Evolutionary conservation across 2,329 filamentous ascomycete species (phyloP).

Genomic region (Xylaria sp.): DNA sequence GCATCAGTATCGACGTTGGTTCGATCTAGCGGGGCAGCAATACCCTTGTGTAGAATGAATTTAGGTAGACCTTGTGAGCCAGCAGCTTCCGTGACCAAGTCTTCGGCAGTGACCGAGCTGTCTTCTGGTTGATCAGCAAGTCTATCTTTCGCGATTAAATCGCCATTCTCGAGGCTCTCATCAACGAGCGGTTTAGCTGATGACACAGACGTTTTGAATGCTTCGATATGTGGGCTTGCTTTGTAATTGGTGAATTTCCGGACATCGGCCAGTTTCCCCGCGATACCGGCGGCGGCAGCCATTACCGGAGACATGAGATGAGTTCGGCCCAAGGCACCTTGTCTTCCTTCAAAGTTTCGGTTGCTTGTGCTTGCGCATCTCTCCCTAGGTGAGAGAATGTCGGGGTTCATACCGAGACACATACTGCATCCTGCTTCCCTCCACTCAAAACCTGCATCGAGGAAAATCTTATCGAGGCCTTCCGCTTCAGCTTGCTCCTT

Average conservation of each 20-base stretch:
- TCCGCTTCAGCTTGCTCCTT: constrained; percentile 92
- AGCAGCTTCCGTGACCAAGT: constrained; percentile 59
- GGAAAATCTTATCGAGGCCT: constrained; percentile 92
- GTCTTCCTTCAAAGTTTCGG: constrained; percentile 96
- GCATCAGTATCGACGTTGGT: constrained; percentile 98
- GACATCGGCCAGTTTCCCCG: constrained; percentile 91
- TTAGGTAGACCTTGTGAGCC: constrained; percentile 76
- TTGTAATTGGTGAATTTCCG: constrained; percentile 76
- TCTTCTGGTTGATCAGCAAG: constrained; percentile 71
- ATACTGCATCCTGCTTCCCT: constrained; percentile 98
- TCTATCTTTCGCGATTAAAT: constrained; percentile 60
- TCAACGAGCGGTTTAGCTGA: constrained; percentile 61
- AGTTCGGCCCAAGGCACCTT: constrained; percentile 89
- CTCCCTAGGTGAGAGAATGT: constrained; percentile 91
- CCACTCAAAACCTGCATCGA: constrained; percentile 95
- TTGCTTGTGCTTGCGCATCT: constrained; percentile 96
- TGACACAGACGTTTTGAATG: constrained; percentile 54
- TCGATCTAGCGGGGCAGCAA: constrained; percentile 86
- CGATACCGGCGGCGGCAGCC: constrained; percentile 90
- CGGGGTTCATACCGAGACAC: constrained; percentile 99
- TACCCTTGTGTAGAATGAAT: constrained; percentile 85
- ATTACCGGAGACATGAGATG: constrained; percentile 98
- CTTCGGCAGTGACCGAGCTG: constrained; percentile 72
- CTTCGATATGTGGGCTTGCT: constrained; percentile 68
- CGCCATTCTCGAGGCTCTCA: constrained; percentile 62